phyloP scores from a whole-genome alignment of 2,329 filamentous ascomycete species.

The Seiridium unicorne region DNA sequence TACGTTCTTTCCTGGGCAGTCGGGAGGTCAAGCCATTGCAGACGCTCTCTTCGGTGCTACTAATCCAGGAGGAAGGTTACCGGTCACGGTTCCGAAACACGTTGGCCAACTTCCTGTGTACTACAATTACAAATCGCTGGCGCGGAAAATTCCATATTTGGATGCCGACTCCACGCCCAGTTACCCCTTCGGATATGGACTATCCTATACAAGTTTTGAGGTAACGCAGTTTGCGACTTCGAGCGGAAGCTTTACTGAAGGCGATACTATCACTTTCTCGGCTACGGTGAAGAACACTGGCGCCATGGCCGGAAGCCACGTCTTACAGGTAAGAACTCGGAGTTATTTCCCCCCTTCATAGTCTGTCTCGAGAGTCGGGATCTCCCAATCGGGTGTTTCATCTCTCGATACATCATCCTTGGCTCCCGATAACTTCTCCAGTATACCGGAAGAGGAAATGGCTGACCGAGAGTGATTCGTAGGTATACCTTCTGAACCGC shows the following conservation, averaged over 20 bases:
- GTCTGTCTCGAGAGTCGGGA: no score
- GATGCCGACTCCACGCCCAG: conserved; percentile 27
- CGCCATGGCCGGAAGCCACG: conserved; percentile 31
- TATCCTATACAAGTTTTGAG: conserved; percentile 31
- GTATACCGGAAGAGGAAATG: no score
- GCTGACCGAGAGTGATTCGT: no score
- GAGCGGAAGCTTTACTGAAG: conserved; percentile 16
- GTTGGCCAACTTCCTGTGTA: conserved; percentile 33
- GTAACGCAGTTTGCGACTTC: conserved; percentile 24
- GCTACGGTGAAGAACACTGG: conserved; percentile 33
- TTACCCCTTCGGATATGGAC: conserved; percentile 33
- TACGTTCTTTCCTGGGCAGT: conserved; percentile 33
- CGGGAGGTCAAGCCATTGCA: conserved; percentile 31
- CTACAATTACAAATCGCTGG: conserved; percentile 32
- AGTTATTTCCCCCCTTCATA: no score
- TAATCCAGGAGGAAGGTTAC: conserved; percentile 31
- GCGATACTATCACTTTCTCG: conserved; percentile 33
- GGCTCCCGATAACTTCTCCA: no score
- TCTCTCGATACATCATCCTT: no score
- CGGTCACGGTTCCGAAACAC: conserved; percentile 31
- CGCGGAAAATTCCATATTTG: conserved; percentile 24
- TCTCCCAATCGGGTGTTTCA: no score
- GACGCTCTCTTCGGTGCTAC: conserved; percentile 31
- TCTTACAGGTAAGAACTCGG: conserved; percentile 24
- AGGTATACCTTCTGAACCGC: conserved; percentile 36